Base-by-base conservation (phyloP, 176 grass and related monocot genomes). In the Cenchrus fungigraminus region DNA sequence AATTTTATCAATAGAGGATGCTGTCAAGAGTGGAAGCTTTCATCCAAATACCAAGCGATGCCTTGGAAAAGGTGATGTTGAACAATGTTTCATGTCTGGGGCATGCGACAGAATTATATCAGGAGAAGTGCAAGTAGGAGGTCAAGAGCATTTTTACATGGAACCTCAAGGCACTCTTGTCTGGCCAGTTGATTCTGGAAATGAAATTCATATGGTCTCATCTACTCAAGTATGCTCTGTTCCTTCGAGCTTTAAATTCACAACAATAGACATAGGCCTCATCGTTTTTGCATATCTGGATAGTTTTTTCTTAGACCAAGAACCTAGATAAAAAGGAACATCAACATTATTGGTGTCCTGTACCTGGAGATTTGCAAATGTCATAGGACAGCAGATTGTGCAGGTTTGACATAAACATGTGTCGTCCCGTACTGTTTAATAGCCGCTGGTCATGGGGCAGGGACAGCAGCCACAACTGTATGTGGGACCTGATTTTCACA, bases 81-180 rank as follows among this genome's bases (percentile, higher is more conserved):
- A 98, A 50, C 80, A 86, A 64, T 95, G 89, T 82, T 98, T 98
- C 13, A 12, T 70, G 19, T 95, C 91, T 7, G 77, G 81, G 83
- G 71, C 66, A 73, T 98, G 91, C 3, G 85, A 95, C 76, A 92
- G 68, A 87, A 88, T 92, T 78, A 85, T 92, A 89, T 86, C 91
- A 79, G 96, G 93, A 53, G 80, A 95, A 68, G 93, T 95, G 69
- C 89, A 53, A 79, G 87, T 95, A 71, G 96, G 91, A 80, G 93
- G 96, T 78, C 96, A 98, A 84, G 96, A 98, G 37, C 96, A 98
- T 87, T 98, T 98, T 76, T 98, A 98, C 64, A 88, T 98, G 96
- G 96, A 98, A 85, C 91, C 96, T 76, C 89, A 98, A 43, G 59
- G 91, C 83, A 93, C 83, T 87, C 76, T 98, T 79, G 61, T 95